Conservation (phyloP, 106 monocot genomes). For the Dendrobium catenatum region DNA sequence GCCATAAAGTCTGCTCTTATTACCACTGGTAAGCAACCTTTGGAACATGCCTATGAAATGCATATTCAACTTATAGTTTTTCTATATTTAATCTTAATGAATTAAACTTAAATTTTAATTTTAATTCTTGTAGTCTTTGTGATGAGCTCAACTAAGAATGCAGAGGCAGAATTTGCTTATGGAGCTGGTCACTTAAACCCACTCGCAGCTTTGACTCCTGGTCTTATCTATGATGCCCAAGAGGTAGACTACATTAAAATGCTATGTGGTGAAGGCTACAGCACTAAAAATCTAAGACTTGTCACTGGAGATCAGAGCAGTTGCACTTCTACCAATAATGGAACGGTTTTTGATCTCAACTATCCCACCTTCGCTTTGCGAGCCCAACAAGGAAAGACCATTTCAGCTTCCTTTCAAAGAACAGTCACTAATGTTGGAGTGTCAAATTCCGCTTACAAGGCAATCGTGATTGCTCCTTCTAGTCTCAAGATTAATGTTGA, state of each 20-base stretch:
- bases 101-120: too few species aligned
- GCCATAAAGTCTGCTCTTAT: slow-evolving; percentile 34
- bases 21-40: slow-evolving; percentile 18
- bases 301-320: slow-evolving; percentile 18
- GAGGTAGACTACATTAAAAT: slow-evolving; percentile 13
- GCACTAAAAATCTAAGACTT: neutral
- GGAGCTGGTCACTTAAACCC: slow-evolving; percentile 22
- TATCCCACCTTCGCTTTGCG: slow-evolving; percentile 18
- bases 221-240: slow-evolving; percentile 15
- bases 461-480: neutral
- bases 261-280: slow-evolving; percentile 21
- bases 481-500: slow-evolving; percentile 11
- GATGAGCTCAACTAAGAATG: slow-evolving; percentile 6
- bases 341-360: slow-evolving; percentile 13
- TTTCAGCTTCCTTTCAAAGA: slow-evolving; percentile 7
- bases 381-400: neutral
- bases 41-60: too few species aligned
- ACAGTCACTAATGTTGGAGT: slow-evolving; percentile 23
- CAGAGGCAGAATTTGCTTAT: slow-evolving; percentile 16
- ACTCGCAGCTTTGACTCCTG: slow-evolving; percentile 6
- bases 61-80: too few species aligned
- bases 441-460: slow-evolving; percentile 5
- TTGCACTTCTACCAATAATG: slow-evolving; percentile 4
- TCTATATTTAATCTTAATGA: too few species aligned
- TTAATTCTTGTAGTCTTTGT: neutral